Evolutionary conservation across 164 flowering plant species (phyloP).

Genomic region (Stephania japonica): DNA sequence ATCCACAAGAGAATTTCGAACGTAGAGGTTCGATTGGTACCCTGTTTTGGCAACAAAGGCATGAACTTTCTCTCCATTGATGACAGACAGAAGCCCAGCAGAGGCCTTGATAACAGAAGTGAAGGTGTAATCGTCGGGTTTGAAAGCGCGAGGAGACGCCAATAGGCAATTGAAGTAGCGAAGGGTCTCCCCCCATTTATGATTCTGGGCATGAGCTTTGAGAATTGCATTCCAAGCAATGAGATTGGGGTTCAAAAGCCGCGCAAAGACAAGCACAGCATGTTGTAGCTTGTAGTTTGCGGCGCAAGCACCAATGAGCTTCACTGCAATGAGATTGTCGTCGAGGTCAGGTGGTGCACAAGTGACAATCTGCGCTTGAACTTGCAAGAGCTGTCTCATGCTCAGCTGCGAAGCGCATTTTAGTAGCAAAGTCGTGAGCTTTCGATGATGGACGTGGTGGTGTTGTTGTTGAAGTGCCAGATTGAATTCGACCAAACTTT

Average conservation of each 20-base stretch:
- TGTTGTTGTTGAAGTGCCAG: conserved; percentile 24
- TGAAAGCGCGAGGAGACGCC: conserved; percentile 11
- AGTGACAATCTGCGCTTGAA: conserved; percentile 32
- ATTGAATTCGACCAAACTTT: not conserved
- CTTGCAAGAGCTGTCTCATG: conserved; percentile 29
- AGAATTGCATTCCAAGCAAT: conserved; percentile 30
- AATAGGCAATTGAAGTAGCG: conserved; percentile 20
- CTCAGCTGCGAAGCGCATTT: conserved; percentile 26
- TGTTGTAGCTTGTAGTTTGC: conserved; percentile 25
- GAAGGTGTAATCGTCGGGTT: conserved; percentile 34
- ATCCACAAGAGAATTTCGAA: conserved; percentile 33
- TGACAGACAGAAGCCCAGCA: conserved; percentile 13
- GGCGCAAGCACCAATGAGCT: conserved; percentile 30
- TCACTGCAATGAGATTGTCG: conserved; percentile 34
- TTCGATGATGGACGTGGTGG: conserved; percentile 15
- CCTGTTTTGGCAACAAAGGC: conserved; percentile 20
- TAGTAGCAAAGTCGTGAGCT: conserved; percentile 22
- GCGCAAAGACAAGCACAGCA: conserved; percentile 28
- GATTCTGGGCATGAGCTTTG: conserved; percentile 32
- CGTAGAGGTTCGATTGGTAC: conserved; percentile 23
- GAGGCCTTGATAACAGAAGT: conserved; percentile 40
- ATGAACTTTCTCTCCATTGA: conserved; percentile 24
- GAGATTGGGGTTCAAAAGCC: conserved; percentile 26
- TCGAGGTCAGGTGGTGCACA: conserved; percentile 21
- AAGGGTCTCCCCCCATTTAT: conserved; percentile 18